Evolutionary conservation across 768 basidiomycete species (phyloP).

Genomic region (Kwoniella bestiolae): DNA sequence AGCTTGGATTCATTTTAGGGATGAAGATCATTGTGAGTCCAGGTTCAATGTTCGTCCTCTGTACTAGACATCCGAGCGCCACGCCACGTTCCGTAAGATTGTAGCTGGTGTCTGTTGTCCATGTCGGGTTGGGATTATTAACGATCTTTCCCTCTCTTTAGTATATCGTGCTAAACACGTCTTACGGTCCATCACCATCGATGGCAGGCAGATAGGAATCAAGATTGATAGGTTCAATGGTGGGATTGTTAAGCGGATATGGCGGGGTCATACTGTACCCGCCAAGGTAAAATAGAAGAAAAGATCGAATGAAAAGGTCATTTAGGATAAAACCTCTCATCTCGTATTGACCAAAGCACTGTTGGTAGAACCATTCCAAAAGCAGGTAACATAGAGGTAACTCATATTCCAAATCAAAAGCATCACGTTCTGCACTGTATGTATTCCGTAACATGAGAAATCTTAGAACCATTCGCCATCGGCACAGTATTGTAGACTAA

Average conservation of each 20-base stretch:
- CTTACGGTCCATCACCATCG: constrained; percentile 20
- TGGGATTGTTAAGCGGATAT: constrained; percentile 1
- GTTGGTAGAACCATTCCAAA: too few relatives aligned
- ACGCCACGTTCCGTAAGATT: too few relatives aligned
- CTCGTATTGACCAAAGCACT: too few relatives aligned
- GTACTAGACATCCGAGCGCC: too few relatives aligned
- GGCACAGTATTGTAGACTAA: too few relatives aligned
- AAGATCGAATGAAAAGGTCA: neutral
- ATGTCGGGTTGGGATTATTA: too few relatives aligned
- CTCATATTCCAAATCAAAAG: too few relatives aligned
- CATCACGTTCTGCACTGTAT: too few relatives aligned
- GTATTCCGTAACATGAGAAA: too few relatives aligned
- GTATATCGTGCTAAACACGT: constrained; percentile 20
- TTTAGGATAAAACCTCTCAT: neutral
- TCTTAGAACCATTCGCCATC: too few relatives aligned
- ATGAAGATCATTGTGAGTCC: constrained; percentile 24
- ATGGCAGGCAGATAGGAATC: constrained; percentile 7
- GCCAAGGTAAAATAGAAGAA: neutral
- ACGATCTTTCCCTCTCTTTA: neutral
- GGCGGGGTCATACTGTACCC: neutral
- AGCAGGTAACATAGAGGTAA: too few relatives aligned
- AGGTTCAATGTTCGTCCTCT: neutral
- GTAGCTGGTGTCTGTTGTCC: too few relatives aligned
- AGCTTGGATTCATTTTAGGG: constrained; percentile 27
- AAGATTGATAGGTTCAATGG: constrained; percentile 17